Base-by-base conservation (phyloP, 2,329 filamentous ascomycete genomes). In the Metarhizium brunneum region DNA sequence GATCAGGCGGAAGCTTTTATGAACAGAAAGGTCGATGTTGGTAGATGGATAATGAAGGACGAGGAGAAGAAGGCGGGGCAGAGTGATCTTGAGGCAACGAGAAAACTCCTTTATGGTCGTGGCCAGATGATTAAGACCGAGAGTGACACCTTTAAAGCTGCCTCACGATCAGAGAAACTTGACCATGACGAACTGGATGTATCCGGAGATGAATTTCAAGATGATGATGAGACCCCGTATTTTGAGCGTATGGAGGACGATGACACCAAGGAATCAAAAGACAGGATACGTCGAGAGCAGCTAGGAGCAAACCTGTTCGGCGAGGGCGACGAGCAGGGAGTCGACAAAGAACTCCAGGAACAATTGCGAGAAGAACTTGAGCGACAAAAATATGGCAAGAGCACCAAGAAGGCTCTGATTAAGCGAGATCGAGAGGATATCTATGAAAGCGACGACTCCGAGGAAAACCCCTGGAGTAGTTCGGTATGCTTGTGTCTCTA, bases 1-100 rank as follows among this genome's bases (percentile, higher is more conserved):
- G 92, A 96, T 59, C 86, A 96, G 67, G 90, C 89, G 0, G 92
- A 97, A 68, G 86, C 86, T 55, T 78, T 85, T 56, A 90, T 95
- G 86, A 84, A 81, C 57, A 87, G 88, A 69, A 90, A 90, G 68
- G 79, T 84, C 50, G 86, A 86, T 57, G 82, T 87, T 50, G 85
- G 88, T 20, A 82, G 88, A 54, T 97, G 92, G 88, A 84, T 92
- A 53, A 86, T 91, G 81, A 76, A 83, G 70, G 76, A 85, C 64
- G 74, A 84, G 62, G 77, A 86, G 63, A 82, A 83, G 63, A 82
- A 76, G 59, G 69, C 71, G 18, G 80, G 66, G 7, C 67, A 81
- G 59, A 77, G 81, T 16, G 82, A 85, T 57, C 78, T 87, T 60
- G 82, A 84, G 56, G 84, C 84, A 20, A 82, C 82, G 14, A 69